Base-by-base conservation (phyloP, 257 asterid species). In the Solanum paucissectum region DNA sequence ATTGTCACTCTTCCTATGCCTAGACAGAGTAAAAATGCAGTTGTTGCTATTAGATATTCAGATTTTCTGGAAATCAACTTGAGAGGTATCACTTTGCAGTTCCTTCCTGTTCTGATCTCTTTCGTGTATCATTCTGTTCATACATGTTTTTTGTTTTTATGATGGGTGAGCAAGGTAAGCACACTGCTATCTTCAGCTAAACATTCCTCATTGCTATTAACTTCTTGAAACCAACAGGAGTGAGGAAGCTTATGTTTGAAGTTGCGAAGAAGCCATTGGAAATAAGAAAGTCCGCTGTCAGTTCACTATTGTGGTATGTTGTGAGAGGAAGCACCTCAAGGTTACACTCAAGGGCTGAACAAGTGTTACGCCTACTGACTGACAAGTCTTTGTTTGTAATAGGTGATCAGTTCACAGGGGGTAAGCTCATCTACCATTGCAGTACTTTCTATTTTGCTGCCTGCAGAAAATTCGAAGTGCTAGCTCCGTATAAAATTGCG, bases 291-390 rank as follows among this genome's bases (percentile, higher is more conserved):
- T 94, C 93, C 55, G 95, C 95, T 37, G 95, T 89, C 88, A 92
- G 95, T 89, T 92, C 93, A 86, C 91, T 97, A 87, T 86, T 97
- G 73, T 92, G 94, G 89, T 92, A 95, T 92, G 92, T 87, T 77
- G 83, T 97, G 93, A 93, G 96, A 89, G 94, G 94, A 84, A 90
- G 94, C 16, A 85, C 98, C 46, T 92, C 98, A 89, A 92, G 90
- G 91, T 92, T 97, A 89, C 99, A 96, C 92, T 97, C 98, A 36
- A 92, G 90, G 91, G 91, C 94, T 32, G 93, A 87, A 87, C 88
- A 69, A 75, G 89, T 94, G 23, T 68, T 97, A 87, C 91, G 91
- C 20, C 89, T 93, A 33, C 92, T 96, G 85, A 37, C 94, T 90
- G 95, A 94, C 88, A 88, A 87, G 84, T 92, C 98, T 74, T 82